These are phyloP conservation scores for Umbelopsis isabellina DNA, from an alignment of 192 early-diverging fungal genomes.

Conservation along the genomic window DNA sequence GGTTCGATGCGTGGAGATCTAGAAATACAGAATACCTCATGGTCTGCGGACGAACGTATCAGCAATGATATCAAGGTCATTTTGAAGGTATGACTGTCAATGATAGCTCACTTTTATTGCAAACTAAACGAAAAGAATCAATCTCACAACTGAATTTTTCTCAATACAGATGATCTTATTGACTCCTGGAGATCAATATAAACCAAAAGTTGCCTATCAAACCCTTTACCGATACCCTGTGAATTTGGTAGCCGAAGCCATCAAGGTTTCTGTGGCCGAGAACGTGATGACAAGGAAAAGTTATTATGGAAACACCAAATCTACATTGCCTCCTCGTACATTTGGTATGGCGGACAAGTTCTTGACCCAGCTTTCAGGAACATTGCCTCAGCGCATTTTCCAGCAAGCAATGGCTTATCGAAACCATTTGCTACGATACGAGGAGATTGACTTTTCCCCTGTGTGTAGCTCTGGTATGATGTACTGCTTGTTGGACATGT, in stretches of 20 bases:
- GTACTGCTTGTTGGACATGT: constrained; percentile 9
- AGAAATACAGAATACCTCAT: background rate
- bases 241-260: background rate
- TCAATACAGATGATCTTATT: constrained; percentile 1
- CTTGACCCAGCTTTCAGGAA: background rate
- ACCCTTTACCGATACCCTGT: constrained; percentile 15
- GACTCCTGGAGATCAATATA: background rate
- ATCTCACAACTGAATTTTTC: background rate
- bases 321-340: background rate
- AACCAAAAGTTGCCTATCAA: constrained; percentile 1
- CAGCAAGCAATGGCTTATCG: background rate
- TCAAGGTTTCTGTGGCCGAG: background rate
- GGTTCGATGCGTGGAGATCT: background rate
- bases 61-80: constrained; percentile 14
- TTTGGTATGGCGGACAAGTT: constrained; percentile 13
- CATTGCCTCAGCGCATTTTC: background rate
- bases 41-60: background rate
- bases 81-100: background rate
- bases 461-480: constrained; percentile 13
- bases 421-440: background rate
- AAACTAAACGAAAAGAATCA: no score
- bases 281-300: background rate
- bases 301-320: background rate
- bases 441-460: background rate
- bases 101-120: background rate